Percentiles rank a stretch among this genome's conserved stretches.
Conservation (phyloP, 352 stramenopile species). For the Phytophthora brassicae region DNA sequence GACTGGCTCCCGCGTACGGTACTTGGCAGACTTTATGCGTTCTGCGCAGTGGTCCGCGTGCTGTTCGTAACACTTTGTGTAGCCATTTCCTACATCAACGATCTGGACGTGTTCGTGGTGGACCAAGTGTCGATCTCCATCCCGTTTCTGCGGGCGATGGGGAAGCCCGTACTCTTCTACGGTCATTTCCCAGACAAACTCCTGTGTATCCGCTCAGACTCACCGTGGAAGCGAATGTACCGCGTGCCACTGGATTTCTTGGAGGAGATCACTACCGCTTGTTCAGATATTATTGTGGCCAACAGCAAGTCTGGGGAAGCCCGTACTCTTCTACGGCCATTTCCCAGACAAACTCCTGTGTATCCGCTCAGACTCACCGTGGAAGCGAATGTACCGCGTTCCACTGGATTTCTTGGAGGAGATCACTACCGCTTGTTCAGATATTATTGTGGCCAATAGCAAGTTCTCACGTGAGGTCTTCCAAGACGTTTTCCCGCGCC, state of each 20-base stretch:
- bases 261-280: constrained; percentile 93
- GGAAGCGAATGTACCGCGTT: constrained; percentile 89
- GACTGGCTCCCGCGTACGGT: constrained; percentile 94
- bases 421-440: constrained; percentile 90
- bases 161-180: constrained; percentile 96
- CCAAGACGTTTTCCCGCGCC: constrained; percentile 79
- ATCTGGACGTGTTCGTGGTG: constrained; percentile 79
- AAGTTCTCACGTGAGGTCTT: constrained; percentile 94
- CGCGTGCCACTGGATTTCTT: constrained; percentile 90
- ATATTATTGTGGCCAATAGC: constrained; percentile 96
- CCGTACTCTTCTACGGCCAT: constrained; percentile 98
- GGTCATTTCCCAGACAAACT: constrained; percentile 99
- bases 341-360: constrained; percentile 98
- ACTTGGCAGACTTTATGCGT: constrained; percentile 85
- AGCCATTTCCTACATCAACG: constrained; percentile 34
- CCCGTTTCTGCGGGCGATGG: constrained; percentile 68
- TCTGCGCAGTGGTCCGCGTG: constrained; percentile 94
- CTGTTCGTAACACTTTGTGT: constrained; percentile 90
- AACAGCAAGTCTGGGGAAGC: constrained; percentile 94
- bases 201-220: constrained; percentile 70
- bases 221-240: constrained; percentile 87
- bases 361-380: constrained; percentile 47
- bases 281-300: constrained; percentile 94
- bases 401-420: constrained; percentile 95
- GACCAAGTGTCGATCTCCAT: constrained; percentile 84